A percentile compares a stretch with the other conserved stretches of the same genome.
Evolutionary conservation across 2,329 filamentous ascomycete genomes (phyloP).

Genomic region (Thielaviopsis punctulata): DNA sequence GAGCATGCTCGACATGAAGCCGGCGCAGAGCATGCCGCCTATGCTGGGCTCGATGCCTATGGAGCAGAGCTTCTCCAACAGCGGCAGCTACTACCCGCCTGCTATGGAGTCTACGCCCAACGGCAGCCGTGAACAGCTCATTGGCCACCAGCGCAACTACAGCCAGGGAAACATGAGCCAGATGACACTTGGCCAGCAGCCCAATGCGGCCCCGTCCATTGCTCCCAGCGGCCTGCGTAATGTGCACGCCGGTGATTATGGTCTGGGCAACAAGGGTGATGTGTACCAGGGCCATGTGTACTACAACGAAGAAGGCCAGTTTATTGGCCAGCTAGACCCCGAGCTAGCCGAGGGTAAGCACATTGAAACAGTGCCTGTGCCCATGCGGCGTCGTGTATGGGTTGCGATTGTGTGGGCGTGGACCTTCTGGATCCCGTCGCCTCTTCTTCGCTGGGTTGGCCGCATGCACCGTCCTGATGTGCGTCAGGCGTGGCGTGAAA

Average conservation of each 20-base stretch:
- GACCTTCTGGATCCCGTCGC: constrained; percentile 91
- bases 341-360: constrained; percentile 63
- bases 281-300: constrained; percentile 54
- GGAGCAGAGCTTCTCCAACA: constrained; percentile 55
- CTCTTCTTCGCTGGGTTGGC: constrained; percentile 60
- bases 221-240: constrained; percentile 41
- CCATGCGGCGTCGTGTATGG: constrained; percentile 55
- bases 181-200: constrained; percentile 27
- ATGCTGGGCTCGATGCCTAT: constrained; percentile 16
- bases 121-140: constrained; percentile 55
- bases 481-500: constrained; percentile 93
- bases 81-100: constrained; percentile 53
- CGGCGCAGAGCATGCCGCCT: constrained; percentile 28
- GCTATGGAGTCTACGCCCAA: constrained; percentile 44
- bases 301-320: constrained; percentile 54
- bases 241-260: constrained; percentile 60
- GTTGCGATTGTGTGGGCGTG: constrained; percentile 65
- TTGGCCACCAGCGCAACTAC: constrained; percentile 38
- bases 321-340: constrained; percentile 53
- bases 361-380: constrained; percentile 51
- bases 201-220: constrained; percentile 35
- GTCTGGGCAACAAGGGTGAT: constrained; percentile 74
- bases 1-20: constrained; percentile 81
- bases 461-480: constrained; percentile 97
- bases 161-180: constrained; percentile 41